These are phyloP conservation scores for Russula brevipes DNA, from an alignment of 768 basidiomycete genomes.

Conservation along the genomic window DNA sequence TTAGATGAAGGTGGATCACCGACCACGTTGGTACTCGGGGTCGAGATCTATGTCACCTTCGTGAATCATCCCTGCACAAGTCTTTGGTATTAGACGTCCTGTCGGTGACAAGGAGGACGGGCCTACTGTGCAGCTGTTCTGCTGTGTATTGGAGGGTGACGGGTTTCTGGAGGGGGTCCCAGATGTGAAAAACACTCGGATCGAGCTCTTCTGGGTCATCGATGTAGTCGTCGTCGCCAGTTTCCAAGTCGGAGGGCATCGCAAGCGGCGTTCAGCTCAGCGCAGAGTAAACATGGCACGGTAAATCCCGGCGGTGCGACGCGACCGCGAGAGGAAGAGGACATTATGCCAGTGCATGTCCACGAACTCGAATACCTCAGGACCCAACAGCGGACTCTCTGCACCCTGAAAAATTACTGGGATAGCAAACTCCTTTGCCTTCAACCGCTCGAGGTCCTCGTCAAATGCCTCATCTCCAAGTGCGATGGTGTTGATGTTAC, in stretches of 20 bases:
- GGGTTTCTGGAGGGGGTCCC: constrained; percentile 24
- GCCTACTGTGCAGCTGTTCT: constrained; percentile 28
- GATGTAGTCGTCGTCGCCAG: constrained; percentile 14
- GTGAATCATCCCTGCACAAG: constrained; percentile 51
- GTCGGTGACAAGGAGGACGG: not conserved
- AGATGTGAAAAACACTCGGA: constrained; percentile 25
- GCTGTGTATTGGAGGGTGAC: constrained; percentile 26
- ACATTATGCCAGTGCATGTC: too few relatives aligned
- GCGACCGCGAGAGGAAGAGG: too few relatives aligned
- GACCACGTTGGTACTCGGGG: constrained; percentile 70
- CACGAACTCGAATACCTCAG: too few relatives aligned
- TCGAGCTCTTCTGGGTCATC: constrained; percentile 19
- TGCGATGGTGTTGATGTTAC: too few relatives aligned
- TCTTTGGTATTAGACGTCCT: not conserved
- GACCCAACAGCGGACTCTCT: too few relatives aligned
- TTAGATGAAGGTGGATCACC: constrained; percentile 20
- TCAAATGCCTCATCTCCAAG: too few relatives aligned
- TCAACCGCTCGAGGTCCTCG: too few relatives aligned
- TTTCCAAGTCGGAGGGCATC: constrained; percentile 9
- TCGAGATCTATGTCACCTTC: constrained; percentile 65
- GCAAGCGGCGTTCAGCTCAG: not conserved
- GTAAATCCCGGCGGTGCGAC: too few relatives aligned
- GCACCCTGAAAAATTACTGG: too few relatives aligned
- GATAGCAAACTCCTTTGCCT: too few relatives aligned
- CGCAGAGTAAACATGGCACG: too few relatives aligned